These are phyloP conservation scores for Bjerkandera adusta DNA, from an alignment of 1,284 basidiomycete genomes.

Conservation along the genomic window DNA sequence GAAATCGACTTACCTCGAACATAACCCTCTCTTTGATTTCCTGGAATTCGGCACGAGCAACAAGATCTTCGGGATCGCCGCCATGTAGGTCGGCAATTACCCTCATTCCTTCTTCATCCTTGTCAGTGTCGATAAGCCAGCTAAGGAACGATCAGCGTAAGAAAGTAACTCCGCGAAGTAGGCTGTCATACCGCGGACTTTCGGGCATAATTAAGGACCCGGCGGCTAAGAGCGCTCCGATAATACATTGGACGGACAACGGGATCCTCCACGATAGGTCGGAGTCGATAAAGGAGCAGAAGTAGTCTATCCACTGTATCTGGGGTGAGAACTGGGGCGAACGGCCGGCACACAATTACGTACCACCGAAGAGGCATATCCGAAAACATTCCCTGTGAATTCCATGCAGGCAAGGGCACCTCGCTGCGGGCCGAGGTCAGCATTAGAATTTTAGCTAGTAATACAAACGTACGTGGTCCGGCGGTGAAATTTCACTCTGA, in stretches of 20 bases:
- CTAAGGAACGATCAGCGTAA: constrained; percentile 37
- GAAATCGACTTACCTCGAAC: constrained; percentile 59
- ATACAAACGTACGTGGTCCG: constrained; percentile 71
- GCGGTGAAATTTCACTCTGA: constrained; percentile 95
- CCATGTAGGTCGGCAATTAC: constrained; percentile 93
- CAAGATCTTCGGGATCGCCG: constrained; percentile 69
- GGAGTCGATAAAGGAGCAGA: constrained; percentile 84
- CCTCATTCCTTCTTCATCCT: constrained; percentile 82
- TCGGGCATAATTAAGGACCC: constrained; percentile 92
- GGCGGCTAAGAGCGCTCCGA: constrained; percentile 78
- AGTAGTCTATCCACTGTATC: constrained; percentile 92
- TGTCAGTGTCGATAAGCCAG: constrained; percentile 90
- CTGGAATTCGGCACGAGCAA: constrained; percentile 83
- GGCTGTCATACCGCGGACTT: constrained; percentile 73
- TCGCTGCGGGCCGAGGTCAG: constrained; percentile 45
- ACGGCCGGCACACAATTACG: constrained; percentile 29
- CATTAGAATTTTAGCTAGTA: background rate
- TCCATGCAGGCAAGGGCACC: constrained; percentile 95
- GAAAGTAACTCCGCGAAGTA: background rate
- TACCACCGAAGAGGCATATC: constrained; percentile 94
- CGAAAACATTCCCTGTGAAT: constrained; percentile 92
- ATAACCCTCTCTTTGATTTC: constrained; percentile 92
- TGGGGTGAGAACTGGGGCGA: background rate
- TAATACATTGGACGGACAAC: constrained; percentile 85
- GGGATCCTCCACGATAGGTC: constrained; percentile 85